Percentiles rank a stretch among this genome's conserved stretches.
Evolutionary conservation across 768 basidiomycete species (phyloP).

Genomic region (Leccinum incarnatum): DNA sequence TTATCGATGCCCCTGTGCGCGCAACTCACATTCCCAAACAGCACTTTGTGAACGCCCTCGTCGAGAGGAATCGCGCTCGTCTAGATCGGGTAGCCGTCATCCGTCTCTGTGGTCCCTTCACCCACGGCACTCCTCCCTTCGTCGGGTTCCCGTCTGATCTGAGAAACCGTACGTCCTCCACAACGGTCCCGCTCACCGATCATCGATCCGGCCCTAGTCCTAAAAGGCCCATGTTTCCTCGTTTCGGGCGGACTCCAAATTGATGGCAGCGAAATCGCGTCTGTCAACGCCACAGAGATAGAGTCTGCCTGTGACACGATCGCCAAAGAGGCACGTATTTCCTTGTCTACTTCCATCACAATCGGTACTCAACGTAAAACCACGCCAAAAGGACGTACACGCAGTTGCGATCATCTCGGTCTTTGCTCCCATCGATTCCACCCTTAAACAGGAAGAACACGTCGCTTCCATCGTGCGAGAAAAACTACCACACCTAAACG

Average conservation of each 20-base stretch:
- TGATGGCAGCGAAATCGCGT: conserved; percentile 44
- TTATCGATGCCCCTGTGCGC: no score
- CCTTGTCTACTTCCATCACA: not conserved
- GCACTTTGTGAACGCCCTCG: conserved; percentile 60
- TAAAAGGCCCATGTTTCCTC: conserved; percentile 32
- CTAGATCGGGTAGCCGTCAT: conserved; percentile 61
- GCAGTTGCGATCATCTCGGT: conserved; percentile 46
- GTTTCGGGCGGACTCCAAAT: conserved; percentile 45
- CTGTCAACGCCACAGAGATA: conserved; percentile 44
- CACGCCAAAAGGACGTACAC: conserved; percentile 18
- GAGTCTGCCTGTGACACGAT: conserved; percentile 42
- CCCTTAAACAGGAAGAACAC: conserved; percentile 44
- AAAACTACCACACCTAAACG: conserved; percentile 40
- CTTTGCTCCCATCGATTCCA: conserved; percentile 47
- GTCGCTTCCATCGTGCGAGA: conserved; percentile 42
- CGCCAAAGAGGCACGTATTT: conserved; percentile 25
- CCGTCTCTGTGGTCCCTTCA: conserved; percentile 59
- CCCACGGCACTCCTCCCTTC: conserved; percentile 56
- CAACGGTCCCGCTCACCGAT: not conserved
- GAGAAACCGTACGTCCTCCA: conserved; percentile 26
- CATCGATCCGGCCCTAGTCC: conserved; percentile 15
- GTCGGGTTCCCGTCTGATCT: conserved; percentile 46
- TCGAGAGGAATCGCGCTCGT: conserved; percentile 52
- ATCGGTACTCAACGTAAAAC: conserved; percentile 5
- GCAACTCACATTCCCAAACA: conserved; percentile 6